These are phyloP conservation scores for Pachysolen tannophilus DNA, from an alignment of 805 yeast species.

Conservation along the genomic window DNA sequence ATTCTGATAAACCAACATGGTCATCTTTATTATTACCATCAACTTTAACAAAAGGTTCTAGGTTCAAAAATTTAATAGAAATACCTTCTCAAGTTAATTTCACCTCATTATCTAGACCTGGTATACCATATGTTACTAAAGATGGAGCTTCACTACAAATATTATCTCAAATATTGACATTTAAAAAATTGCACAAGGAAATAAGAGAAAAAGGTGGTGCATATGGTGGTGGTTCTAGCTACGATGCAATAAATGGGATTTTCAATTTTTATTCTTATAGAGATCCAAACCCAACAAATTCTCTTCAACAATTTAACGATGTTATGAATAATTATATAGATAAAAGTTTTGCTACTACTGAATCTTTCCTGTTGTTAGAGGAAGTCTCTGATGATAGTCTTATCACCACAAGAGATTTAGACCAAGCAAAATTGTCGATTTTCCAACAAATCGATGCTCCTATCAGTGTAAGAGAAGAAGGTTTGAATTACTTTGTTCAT, in stretches of 20 bases:
- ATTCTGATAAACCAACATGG: not conserved
- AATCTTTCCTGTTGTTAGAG: conserved; percentile 22
- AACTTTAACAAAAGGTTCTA: not conserved
- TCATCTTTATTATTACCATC: not conserved
- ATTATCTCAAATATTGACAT: conserved; percentile 71
- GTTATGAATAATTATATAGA: conserved; percentile 44
- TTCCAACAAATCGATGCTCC: conserved; percentile 95
- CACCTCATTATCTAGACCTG: conserved; percentile 58
- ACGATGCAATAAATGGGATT: conserved; percentile 72
- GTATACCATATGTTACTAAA: conserved; percentile 54
- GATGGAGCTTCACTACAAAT: conserved; percentile 88
- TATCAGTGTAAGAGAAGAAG: conserved; percentile 70
- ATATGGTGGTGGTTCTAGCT: conserved; percentile 91
- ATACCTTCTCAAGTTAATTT: conserved; percentile 89
- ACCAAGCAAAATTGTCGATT: conserved; percentile 83
- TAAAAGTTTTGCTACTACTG: conserved; percentile 22
- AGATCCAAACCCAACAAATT: conserved; percentile 79
- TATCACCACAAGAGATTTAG: conserved; percentile 54
- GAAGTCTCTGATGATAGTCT: conserved; percentile 9
- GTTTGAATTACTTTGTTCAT: conserved; percentile 53
- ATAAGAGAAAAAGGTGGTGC: conserved; percentile 97
- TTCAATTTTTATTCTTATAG: conserved; percentile 85
- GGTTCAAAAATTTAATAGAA: conserved; percentile 40
- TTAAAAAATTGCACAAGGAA: conserved; percentile 78
- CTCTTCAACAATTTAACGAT: conserved; percentile 50